phyloP scores from a whole-genome alignment of 2,329 filamentous ascomycete genomes.

The Penicillium carneum region DNA sequence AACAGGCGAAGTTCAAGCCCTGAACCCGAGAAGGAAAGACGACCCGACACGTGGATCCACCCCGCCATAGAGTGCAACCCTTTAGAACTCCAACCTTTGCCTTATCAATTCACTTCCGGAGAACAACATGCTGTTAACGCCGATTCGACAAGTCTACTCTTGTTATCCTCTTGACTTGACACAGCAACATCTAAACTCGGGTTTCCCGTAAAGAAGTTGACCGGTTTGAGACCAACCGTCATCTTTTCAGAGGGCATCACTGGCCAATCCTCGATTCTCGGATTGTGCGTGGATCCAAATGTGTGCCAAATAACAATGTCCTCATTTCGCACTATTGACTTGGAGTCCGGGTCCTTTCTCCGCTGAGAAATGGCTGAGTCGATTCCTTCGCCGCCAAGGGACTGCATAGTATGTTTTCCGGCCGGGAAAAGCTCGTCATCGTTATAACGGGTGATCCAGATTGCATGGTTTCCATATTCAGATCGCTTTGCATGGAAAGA shows the following conservation, averaged over 20 bases:
- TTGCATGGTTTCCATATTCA: slow-evolving; percentile 59
- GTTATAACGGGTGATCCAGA: slow-evolving; percentile 61
- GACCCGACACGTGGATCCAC: slow-evolving; percentile 11
- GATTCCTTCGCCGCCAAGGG: slow-evolving; percentile 36
- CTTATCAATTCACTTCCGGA: neutral
- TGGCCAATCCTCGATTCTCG: slow-evolving; percentile 51
- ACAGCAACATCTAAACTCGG: slow-evolving; percentile 32
- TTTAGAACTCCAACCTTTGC: neutral
- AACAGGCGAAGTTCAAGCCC: neutral
- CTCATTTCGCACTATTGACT: slow-evolving; percentile 39
- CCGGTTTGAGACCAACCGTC: slow-evolving; percentile 33
- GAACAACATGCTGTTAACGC: neutral
- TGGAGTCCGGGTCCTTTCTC: slow-evolving; percentile 26
- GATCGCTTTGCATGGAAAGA: slow-evolving; percentile 59
- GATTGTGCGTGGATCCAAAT: slow-evolving; percentile 53
- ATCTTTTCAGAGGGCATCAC: slow-evolving; percentile 47
- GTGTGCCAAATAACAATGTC: slow-evolving; percentile 50
- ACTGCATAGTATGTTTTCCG: slow-evolving; percentile 61
- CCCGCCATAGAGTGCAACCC: slow-evolving; percentile 1
- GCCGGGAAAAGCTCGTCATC: slow-evolving; percentile 60
- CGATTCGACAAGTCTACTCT: neutral
- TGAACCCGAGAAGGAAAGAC: neutral
- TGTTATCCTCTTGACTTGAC: slow-evolving; percentile 31
- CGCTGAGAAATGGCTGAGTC: slow-evolving; percentile 30
- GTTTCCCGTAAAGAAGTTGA: slow-evolving; percentile 35